Conservation (phyloP, 179 eudicot genomes). For the Carnegiea gigantea region DNA sequence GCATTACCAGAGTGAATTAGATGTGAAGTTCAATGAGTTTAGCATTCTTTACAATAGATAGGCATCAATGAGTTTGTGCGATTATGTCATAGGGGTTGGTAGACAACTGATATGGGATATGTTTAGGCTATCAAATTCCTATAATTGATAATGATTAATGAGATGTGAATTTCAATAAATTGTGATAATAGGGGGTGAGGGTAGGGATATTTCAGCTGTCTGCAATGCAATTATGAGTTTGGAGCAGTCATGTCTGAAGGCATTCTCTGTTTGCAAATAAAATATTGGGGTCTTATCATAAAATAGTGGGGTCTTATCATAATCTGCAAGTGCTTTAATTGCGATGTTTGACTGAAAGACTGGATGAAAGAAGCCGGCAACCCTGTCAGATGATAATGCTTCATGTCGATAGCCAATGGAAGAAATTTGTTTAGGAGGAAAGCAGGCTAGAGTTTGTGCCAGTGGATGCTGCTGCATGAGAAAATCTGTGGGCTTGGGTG, state of each 20-base stretch:
- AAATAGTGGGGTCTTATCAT: not conserved
- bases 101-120: not conserved
- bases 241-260: not conserved
- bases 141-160: not conserved
- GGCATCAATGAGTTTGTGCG: not conserved
- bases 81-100: not conserved
- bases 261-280: not conserved
- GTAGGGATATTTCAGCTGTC: not conserved
- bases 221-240: not conserved
- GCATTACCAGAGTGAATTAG: no score
- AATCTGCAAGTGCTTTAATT: not conserved
- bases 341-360: not conserved
- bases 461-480: not conserved
- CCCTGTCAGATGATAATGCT: not conserved
- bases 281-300: not conserved
- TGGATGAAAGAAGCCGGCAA: not conserved
- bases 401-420: not conserved
- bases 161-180: not conserved
- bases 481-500: not conserved
- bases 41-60: constrained; percentile 5
- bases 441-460: not conserved
- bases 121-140: not conserved
- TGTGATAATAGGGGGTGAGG: not conserved
- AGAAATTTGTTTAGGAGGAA: not conserved
- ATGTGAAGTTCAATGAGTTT: not conserved